phyloP scores from a whole-genome alignment of 2,329 filamentous ascomycete genomes.

The Ophiostoma sp. region DNA sequence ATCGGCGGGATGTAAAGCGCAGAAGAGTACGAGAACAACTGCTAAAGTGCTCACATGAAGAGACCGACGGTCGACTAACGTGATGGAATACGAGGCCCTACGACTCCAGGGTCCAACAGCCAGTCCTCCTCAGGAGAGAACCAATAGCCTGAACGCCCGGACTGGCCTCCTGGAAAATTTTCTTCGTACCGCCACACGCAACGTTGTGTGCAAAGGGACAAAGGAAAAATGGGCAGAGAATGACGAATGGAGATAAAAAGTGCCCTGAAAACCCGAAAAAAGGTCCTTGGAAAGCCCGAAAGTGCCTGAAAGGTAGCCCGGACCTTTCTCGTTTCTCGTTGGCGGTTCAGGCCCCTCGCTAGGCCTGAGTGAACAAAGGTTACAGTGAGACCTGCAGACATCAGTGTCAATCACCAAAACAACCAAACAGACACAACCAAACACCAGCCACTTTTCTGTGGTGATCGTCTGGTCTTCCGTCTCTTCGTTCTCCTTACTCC shows the following conservation, averaged over 20 bases:
- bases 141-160: not conserved
- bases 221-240: not conserved
- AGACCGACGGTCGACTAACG: not conserved
- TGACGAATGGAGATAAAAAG: not conserved
- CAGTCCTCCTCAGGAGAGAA: not conserved
- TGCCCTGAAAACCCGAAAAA: not conserved
- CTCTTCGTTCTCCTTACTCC: not conserved
- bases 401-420: not conserved
- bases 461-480: not conserved
- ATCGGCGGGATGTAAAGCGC: not conserved
- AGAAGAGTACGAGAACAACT: not conserved
- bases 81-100: constrained; percentile 16
- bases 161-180: not conserved
- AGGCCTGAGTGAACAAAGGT: not conserved
- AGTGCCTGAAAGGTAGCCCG: not conserved
- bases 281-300: not conserved
- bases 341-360: not conserved
- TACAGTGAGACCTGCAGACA: not conserved
- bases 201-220: constrained; percentile 18
- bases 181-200: constrained; percentile 17
- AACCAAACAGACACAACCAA: not conserved
- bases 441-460: not conserved
- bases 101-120: not conserved
- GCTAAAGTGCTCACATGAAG: not conserved
- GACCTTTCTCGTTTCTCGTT: not conserved